phyloP scores from a whole-genome alignment of 2,329 filamentous ascomycete species.

The Plenodomus tracheiphilus region DNA sequence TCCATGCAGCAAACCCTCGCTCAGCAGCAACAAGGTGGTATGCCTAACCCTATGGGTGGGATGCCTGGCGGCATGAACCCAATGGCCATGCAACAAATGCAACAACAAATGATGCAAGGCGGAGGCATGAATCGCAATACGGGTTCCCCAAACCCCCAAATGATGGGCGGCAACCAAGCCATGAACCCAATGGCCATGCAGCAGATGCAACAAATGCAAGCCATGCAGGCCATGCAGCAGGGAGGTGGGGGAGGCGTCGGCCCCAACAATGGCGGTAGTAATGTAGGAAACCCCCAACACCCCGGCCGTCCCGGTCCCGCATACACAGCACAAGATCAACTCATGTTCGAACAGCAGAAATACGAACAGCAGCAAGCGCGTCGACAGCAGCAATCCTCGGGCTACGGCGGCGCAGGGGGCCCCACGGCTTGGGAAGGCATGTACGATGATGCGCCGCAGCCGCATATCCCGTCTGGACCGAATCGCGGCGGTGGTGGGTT shows the following conservation, averaged over 20 bases:
- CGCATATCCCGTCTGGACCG: constrained; percentile 63
- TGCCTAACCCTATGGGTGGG: constrained; percentile 47
- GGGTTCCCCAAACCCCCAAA: constrained; percentile 39
- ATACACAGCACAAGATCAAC: constrained; percentile 72
- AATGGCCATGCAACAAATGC: constrained; percentile 52
- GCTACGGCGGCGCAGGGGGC: constrained; percentile 59
- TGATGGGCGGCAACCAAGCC: constrained; percentile 53
- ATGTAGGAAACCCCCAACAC: background rate
- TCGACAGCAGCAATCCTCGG: constrained; percentile 52
- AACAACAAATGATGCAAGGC: constrained; percentile 40
- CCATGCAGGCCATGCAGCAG: constrained; percentile 49
- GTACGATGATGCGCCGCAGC: constrained; percentile 94
- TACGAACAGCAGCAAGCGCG: constrained; percentile 70
- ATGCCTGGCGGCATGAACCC: constrained; percentile 63
- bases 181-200: constrained; percentile 71
- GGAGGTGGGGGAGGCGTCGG: constrained; percentile 46
- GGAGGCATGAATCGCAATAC: constrained; percentile 34
- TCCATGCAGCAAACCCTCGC: constrained; percentile 95
- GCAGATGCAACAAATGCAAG: constrained; percentile 70
- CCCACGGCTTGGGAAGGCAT: constrained; percentile 96
- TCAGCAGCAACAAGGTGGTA: constrained; percentile 45
- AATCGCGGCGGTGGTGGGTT: constrained; percentile 39
- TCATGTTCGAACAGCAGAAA: constrained; percentile 77
- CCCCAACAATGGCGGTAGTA: constrained; percentile 16
- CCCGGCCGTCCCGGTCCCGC: constrained; percentile 46